These are phyloP conservation scores for Neoconidiobolus thromboides DNA, from an alignment of 371 early-diverging fungal genomes.

Conservation along the genomic window DNA sequence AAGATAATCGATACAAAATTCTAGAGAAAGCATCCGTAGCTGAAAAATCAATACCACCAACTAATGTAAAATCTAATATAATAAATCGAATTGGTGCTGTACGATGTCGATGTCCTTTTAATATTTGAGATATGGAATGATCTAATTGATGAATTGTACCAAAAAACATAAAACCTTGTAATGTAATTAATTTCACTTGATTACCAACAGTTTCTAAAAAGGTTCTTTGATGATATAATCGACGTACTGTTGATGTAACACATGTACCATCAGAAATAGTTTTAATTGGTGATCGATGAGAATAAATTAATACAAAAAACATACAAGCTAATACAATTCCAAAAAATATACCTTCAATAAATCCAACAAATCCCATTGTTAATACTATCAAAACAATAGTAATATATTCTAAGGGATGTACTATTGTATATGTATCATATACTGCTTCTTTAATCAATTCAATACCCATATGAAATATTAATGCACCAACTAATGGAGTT, in stretches of 20 bases:
- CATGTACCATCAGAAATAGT: constrained; percentile 53
- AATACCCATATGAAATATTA: constrained; percentile 87
- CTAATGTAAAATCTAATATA: constrained; percentile 70
- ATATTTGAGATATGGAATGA: constrained; percentile 38
- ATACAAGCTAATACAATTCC: constrained; percentile 84
- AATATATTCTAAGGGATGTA: constrained; percentile 68
- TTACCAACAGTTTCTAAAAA: constrained; percentile 64
- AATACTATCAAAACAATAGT: constrained; percentile 70
- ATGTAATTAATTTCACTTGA: constrained; percentile 69
- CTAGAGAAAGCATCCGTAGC: constrained; percentile 87
- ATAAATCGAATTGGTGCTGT: constrained; percentile 49
- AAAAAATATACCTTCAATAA: constrained; percentile 83
- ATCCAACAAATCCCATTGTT: constrained; percentile 72
- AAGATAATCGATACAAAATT: constrained; percentile 48
- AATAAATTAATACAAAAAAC: constrained; percentile 80
- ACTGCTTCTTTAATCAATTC: constrained; percentile 81
- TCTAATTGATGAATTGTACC: constrained; percentile 83
- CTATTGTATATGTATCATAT: constrained; percentile 64
- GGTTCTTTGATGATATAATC: constrained; percentile 69
- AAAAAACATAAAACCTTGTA: constrained; percentile 89
- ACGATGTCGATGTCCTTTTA: constrained; percentile 15
- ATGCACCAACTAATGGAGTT: constrained; percentile 72
- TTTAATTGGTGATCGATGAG: constrained; percentile 56
- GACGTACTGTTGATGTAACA: constrained; percentile 72
- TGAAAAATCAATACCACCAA: constrained; percentile 85